Evolutionary conservation across 495 filamentous ascomycete genomes (phyloP).

Genomic region (Pyrenula aspistea): DNA sequence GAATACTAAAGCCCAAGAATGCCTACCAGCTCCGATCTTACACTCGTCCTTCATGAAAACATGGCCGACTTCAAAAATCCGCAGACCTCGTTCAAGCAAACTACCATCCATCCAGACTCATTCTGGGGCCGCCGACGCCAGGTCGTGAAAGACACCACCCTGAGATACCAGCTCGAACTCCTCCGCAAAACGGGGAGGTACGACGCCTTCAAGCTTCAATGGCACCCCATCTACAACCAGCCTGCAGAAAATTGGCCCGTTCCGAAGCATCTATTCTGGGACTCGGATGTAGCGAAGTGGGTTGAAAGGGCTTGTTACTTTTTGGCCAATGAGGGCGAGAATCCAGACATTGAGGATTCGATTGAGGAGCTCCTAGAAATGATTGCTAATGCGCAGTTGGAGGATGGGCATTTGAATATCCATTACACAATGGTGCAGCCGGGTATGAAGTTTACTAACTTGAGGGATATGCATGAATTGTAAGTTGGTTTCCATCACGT

Average conservation of each 20-base stretch:
- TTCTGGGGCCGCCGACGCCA: not conserved
- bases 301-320: constrained; percentile 49
- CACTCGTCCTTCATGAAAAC: no score
- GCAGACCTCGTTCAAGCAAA: not conserved
- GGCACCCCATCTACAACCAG: no score
- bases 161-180: not conserved
- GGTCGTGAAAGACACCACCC: not conserved
- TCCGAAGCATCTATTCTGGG: no score
- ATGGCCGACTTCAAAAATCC: no score
- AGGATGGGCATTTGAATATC: constrained; percentile 47
- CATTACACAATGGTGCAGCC: constrained; percentile 44
- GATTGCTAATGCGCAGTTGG: constrained; percentile 39
- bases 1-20: no score
- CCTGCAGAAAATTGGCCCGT: no score
- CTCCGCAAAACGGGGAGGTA: no score
- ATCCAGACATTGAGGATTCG: no score
- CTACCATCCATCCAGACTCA: not conserved
- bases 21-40: no score
- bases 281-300: constrained; percentile 49
- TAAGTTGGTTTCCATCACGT: constrained; percentile 26
- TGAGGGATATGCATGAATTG: constrained; percentile 50
- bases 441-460: constrained; percentile 38
- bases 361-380: no score
- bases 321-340: no score
- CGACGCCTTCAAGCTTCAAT: no score